Evolutionary conservation across 495 filamentous ascomycete species (phyloP).

Genomic region (Trypethelium eluteriae): DNA sequence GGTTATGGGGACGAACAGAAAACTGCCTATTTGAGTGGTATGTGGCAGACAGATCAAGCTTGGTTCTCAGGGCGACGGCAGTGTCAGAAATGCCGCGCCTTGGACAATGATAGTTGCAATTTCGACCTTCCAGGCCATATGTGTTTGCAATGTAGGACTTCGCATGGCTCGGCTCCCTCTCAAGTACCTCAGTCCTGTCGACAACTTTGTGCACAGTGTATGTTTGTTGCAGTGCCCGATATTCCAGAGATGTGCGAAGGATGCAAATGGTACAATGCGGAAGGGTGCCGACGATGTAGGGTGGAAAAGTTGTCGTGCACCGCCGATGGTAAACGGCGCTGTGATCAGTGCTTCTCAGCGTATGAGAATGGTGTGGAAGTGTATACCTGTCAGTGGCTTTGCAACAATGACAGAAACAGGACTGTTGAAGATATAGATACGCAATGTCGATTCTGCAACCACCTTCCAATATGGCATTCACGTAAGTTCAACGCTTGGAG

Average conservation of each 20-base stretch:
- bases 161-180: neutral
- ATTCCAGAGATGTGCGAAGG: neutral
- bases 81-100: neutral
- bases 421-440: neutral
- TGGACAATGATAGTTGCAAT: neutral
- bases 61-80: neutral
- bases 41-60: neutral
- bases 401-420: neutral
- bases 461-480: neutral
- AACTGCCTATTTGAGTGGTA: neutral
- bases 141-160: neutral
- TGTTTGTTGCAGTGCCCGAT: neutral
- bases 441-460: neutral
- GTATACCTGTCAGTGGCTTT: neutral
- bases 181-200: neutral
- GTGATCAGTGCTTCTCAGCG: neutral
- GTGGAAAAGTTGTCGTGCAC: neutral
- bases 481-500: neutral
- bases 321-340: neutral
- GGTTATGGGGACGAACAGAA: conserved; percentile 1
- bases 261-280: neutral
- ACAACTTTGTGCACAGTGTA: neutral
- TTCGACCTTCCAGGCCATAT: neutral
- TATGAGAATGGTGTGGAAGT: neutral
- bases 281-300: neutral